phyloP scores from a whole-genome alignment of 495 filamentous ascomycete genomes.

The Bombardia bombarda region DNA sequence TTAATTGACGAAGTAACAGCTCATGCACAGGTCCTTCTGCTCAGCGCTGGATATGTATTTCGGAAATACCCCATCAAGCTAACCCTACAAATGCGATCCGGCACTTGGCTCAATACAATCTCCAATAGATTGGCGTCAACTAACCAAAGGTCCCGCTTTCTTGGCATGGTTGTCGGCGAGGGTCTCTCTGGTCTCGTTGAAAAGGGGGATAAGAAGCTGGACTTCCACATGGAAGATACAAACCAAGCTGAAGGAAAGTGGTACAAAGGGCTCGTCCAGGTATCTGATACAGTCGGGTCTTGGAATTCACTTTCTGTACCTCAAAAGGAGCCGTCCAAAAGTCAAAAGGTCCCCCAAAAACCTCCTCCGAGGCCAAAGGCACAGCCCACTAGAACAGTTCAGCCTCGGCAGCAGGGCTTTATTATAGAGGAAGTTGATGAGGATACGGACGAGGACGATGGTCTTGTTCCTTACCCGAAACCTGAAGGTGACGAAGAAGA shows the following conservation, averaged over 20 bases:
- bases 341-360: slow-evolving; percentile 1
- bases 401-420: slow-evolving; percentile 26
- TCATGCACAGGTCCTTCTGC: slow-evolving; percentile 69
- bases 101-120: slow-evolving; percentile 63
- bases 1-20: slow-evolving; percentile 42
- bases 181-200: slow-evolving; percentile 76
- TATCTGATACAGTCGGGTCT: slow-evolving; percentile 57
- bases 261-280: slow-evolving; percentile 60
- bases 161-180: slow-evolving; percentile 86
- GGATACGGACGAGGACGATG: slow-evolving; percentile 54
- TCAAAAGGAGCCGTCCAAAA: not conserved
- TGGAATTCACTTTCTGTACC: slow-evolving; percentile 39
- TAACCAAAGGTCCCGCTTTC: slow-evolving; percentile 64
- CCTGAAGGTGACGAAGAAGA: slow-evolving; percentile 90
- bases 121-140: slow-evolving; percentile 81
- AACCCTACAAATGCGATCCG: slow-evolving; percentile 56
- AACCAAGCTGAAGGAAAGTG: slow-evolving; percentile 62
- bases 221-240: slow-evolving; percentile 79
- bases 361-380: slow-evolving; percentile 14
- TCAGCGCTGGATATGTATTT: slow-evolving; percentile 69
- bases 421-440: slow-evolving; percentile 67
- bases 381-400: too few relatives aligned
- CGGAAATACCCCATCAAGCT: slow-evolving; percentile 53
- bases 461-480: slow-evolving; percentile 75
- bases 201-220: slow-evolving; percentile 59